phyloP scores from a whole-genome alignment of 73 alveolate genomes.

The Breviolum minutum region DNA sequence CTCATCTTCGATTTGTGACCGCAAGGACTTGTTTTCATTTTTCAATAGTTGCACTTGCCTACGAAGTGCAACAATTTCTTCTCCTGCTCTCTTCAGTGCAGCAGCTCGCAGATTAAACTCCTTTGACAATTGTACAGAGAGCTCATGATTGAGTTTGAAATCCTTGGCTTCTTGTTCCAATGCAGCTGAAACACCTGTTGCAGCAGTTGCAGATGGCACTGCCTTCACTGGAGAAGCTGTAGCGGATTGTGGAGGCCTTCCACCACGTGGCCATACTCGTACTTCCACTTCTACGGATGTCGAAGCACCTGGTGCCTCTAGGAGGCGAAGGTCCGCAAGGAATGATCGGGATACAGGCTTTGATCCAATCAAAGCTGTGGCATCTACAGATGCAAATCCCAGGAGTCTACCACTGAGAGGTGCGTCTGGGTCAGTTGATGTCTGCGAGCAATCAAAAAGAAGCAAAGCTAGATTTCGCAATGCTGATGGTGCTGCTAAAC shows the following conservation, averaged over 20 bases:
- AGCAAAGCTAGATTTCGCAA: conserved; percentile 34
- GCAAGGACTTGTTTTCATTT: conserved; percentile 53
- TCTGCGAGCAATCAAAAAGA: conserved; percentile 43
- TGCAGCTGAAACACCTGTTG: conserved; percentile 6
- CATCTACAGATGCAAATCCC: conserved; percentile 63
- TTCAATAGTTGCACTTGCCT: conserved; percentile 64
- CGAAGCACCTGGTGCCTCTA: conserved; percentile 92
- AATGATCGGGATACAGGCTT: conserved; percentile 41
- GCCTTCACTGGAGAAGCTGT: neutral
- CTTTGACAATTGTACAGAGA: conserved; percentile 71
- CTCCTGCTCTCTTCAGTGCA: conserved; percentile 88
- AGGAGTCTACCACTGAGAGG: conserved; percentile 66
- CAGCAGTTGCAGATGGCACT: neutral
- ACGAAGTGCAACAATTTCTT: conserved; percentile 75
- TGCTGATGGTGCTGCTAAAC: conserved; percentile 40
- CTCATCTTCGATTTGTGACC: conserved; percentile 74
- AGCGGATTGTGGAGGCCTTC: neutral
- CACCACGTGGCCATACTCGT: conserved; percentile 55
- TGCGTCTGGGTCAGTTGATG: conserved; percentile 53
- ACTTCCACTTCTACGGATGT: conserved; percentile 51
- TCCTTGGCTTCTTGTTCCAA: conserved; percentile 82
- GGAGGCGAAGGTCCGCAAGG: conserved; percentile 44
- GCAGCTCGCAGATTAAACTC: conserved; percentile 93
- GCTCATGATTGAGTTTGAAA: conserved; percentile 73
- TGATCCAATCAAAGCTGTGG: conserved; percentile 51